phyloP scores from a whole-genome alignment of 805 yeast species.

The Saccharomycopsis capsularis region DNA sequence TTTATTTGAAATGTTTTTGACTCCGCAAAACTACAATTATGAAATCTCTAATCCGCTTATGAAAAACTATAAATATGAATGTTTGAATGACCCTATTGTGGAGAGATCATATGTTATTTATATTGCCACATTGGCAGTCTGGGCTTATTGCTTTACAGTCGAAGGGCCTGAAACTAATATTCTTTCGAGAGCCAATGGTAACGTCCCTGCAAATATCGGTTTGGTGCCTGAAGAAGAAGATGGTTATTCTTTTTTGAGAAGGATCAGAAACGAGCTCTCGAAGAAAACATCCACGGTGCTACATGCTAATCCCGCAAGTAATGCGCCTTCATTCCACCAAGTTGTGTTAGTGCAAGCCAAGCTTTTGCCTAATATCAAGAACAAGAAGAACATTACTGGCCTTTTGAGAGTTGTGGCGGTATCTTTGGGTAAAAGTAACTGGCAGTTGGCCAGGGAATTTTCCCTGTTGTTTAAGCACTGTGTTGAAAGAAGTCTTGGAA shows the following conservation, averaged over 20 bases:
- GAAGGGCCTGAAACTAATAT: constrained; percentile 40
- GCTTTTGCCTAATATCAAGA: constrained; percentile 14
- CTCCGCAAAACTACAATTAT: constrained; percentile 40
- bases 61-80: constrained; percentile 18
- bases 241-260: constrained; percentile 43
- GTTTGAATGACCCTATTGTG: constrained; percentile 19
- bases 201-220: constrained; percentile 10
- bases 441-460: constrained; percentile 54
- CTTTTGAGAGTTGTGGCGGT: constrained; percentile 40
- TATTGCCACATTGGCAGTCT: constrained; percentile 38
- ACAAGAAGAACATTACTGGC: constrained; percentile 47
- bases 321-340: constrained; percentile 11
- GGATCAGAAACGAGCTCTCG: constrained; percentile 41
- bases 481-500: constrained; percentile 46
- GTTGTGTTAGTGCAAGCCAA: constrained; percentile 14
- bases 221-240: constrained; percentile 35
- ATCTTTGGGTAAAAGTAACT: constrained; percentile 37
- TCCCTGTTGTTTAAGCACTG: constrained; percentile 48
- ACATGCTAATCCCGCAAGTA: constrained; percentile 8
- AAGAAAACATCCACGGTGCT: constrained; percentile 2
- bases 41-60: constrained; percentile 27
- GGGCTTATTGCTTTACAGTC: constrained; percentile 44
- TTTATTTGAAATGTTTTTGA: constrained; percentile 53
- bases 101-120: constrained; percentile 36
- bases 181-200: constrained; percentile 17